Percentiles rank a stretch among this genome's conserved stretches.
These are phyloP conservation scores for Flaveria linearis DNA, from an alignment of 129 eudicot species.

Conservation along the genomic window DNA sequence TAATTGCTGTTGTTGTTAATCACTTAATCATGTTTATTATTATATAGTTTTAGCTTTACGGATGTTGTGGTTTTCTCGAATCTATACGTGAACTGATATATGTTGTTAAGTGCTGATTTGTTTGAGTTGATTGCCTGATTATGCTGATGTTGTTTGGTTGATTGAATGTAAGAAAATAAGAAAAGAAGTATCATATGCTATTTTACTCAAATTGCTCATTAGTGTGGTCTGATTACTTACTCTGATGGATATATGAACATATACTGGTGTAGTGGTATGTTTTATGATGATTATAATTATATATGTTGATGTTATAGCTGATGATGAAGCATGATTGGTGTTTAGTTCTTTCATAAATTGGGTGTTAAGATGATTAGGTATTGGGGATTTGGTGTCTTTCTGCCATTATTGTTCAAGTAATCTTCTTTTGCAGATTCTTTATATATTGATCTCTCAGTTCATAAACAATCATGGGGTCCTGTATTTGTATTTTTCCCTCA, in stretches of 20 bases:
- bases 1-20: slow-evolving; percentile 18
- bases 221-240: neutral
- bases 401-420: neutral
- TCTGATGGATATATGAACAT: slow-evolving; percentile 7
- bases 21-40: slow-evolving; percentile 14
- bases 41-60: slow-evolving; percentile 11
- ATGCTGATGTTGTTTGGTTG: slow-evolving; percentile 9
- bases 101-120: slow-evolving; percentile 1
- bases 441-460: neutral
- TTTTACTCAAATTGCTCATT: neutral
- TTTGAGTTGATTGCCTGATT: slow-evolving; percentile 10
- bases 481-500: neutral
- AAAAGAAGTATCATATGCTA: neutral
- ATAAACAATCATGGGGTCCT: neutral
- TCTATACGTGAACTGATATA: slow-evolving; percentile 16
- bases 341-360: neutral
- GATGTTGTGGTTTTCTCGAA: neutral
- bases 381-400: neutral
- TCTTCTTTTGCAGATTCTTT: slow-evolving; percentile 14
- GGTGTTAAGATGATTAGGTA: slow-evolving; percentile 8
- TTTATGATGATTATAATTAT: neutral
- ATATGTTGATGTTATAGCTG: neutral
- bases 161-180: neutral
- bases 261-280: neutral
- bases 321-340: slow-evolving; percentile 9